Evolutionary conservation across 202 grass and related monocot genomes (phyloP), one percentile per base, ranked within the genome.

Genomic region (Saccharum hybrid): DNA sequence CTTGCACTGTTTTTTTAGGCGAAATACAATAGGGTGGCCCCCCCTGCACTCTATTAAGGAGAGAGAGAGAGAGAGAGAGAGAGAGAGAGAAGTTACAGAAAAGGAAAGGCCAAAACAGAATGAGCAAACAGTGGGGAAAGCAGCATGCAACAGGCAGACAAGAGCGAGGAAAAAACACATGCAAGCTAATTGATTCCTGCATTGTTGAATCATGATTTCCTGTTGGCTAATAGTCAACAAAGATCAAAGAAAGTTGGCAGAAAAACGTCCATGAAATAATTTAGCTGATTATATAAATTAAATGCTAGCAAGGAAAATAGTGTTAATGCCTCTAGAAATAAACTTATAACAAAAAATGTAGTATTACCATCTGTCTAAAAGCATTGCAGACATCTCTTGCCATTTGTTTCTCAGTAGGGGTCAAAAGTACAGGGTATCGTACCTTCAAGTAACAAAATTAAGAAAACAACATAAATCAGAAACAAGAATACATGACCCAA

Each of bases 321-420:
- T 71, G 38, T 71, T 31, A 54, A 16, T 22, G 80, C 56, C 43
- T 81, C 33, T 36, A 36, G 34, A 36, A 36, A 36, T 36, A 36
- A 36, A 36, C 19, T 15, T 57, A 82, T 39, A 75, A 81, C 6
- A 43, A 64, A 51, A 68, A 63, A 63, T 36, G 52, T n/a, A 60
- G n/a, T 72, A 2, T 86, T 86, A 99, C 96, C 86, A 89, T 91
- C 89, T 99, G 96, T 38, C 93, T 82, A 77, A 99, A 99, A 82
- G 96, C 96, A 75, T 49, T 89, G 88, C 88, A 99, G 61, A 99
- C 96, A 22, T 96, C 96, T 79, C 96, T 95, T 66, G 96, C 90
- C 91, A 99, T 96, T 89, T 99, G 93, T 89, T 99, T 99, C 88
- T 99, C 96, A 30, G 63, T 86, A 22, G 93, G 96, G 51, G 91